Base-by-base conservation (phyloP, 192 early-diverging fungal species). In the Gaertneriomyces sp. region DNA sequence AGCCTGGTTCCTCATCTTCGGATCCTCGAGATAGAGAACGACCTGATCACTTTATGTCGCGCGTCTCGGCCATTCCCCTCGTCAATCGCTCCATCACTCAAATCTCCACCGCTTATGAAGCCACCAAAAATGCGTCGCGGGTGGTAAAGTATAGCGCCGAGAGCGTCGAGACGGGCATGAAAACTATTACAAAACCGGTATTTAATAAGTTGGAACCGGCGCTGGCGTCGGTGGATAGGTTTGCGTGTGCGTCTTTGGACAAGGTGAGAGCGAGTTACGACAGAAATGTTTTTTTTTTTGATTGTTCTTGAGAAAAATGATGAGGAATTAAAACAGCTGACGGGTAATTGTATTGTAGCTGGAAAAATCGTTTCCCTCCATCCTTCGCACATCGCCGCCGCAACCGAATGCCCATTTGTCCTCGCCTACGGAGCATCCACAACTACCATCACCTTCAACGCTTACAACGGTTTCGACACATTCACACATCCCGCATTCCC, bases 221-320 rank as follows among this genome's bases (percentile, higher is more conserved):
- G 17, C 78, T 88, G 59, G 78, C 72, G 5, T 79, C 79, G 17
- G 72, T 91, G 41, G 90, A 93, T 58, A 78, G 82, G 45, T 91
- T 90, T 77, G 91, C 88, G 0, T 89, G 86, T 64, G 83, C 76
- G 9, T 88, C 89, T 68, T 71, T 93, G 41, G 90, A 91, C 64
- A 88, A 81, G 77, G 84, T 87, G 54, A 33, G 69, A 20, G 12
- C 47, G 14, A 17, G 47, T 1, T n/a, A 58, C 53, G 11, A 20
- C 19, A 10, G 38, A 1, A 16, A 33, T 33, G 4, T 7, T 10
- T 33, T 14, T 20, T 3, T 38, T n/a, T n/a, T 3, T 45, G 39
- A 8, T 17, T 16, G 14, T 8, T 20, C 9, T 17, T 51, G 1
- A 38, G 16, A 41, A 5, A 14, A 56, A 56, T 1, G n/a, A 12